Base-by-base conservation (phyloP, 1,284 basidiomycete species). In the Ceratobasidium sp. region DNA sequence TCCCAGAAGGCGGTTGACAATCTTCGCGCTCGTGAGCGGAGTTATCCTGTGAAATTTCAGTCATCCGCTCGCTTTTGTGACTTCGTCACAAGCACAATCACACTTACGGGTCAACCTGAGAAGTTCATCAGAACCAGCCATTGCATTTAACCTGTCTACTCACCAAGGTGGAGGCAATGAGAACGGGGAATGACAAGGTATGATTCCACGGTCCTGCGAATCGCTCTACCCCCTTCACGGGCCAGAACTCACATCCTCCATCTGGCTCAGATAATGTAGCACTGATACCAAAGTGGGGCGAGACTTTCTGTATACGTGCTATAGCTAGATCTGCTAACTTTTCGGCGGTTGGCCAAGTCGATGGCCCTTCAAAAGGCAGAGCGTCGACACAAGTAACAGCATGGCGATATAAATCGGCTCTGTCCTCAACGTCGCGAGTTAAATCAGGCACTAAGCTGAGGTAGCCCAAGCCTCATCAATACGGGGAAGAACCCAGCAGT, bases 171-270 rank as follows among this genome's bases (percentile, higher is more conserved):
- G 64, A 73, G 21, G 67, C 52, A 18, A 75, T 59, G 5, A 75
- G 52, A 23, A 69, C 63, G 6, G 72, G 67, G 49, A 55, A 73
- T 7, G 41, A n/a, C 11, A 55, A 38, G 8, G 64, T 73, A 14
- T 41, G 47, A 32, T 71, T 69, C 58, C 72, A 76, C 18, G 76
- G 76, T 9, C 76, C 76, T 6, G 54, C 72, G 28, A 76, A 76
- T 14, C 73, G 18, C 28, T 76, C 75, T 5, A 71, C 70, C 2
- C 70, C 49, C 41, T 47, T 46, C 2, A 66, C 70, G 1, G 73
- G 76, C 76, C 74, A 76, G 38, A 58, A 74, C n/a, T 76, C 69
- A 21, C 76, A 76, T 0, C 66, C 67, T 3, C 73, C 74, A 50
- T 75, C 74, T 3, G 76, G 76, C 49, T 76, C 76, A 13, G 66